phyloP scores from a whole-genome alignment of 2,329 filamentous ascomycete species.

The Geosmithia flava region DNA sequence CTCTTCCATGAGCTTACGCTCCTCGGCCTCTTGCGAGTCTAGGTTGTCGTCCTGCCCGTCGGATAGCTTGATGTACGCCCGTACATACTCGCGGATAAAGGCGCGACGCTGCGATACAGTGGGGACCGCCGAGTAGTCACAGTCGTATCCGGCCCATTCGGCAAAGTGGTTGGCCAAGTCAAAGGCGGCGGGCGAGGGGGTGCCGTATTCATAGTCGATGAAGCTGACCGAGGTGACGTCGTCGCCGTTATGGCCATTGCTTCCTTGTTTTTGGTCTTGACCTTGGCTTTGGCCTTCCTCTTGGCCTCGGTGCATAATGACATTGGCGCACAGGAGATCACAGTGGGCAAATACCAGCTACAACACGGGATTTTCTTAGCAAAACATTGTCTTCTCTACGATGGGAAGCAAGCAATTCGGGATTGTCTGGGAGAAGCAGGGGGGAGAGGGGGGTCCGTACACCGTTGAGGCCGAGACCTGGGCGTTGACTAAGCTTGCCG shows the following conservation, averaged over 20 bases:
- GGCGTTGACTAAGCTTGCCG: conserved; percentile 59
- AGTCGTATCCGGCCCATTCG: conserved; percentile 96
- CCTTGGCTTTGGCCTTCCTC: too few relatives aligned
- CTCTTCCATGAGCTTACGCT: conserved; percentile 59
- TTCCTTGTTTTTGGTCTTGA: too few relatives aligned
- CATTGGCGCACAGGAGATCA: conserved; percentile 91
- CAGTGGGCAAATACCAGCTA: conserved; percentile 89
- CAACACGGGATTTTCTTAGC: not conserved
- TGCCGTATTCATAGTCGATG: conserved; percentile 98
- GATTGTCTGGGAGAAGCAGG: not conserved
- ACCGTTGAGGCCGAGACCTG: conserved; percentile 63
- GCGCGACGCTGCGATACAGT: conserved; percentile 62
- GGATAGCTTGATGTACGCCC: conserved; percentile 51
- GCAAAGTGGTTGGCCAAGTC: conserved; percentile 97
- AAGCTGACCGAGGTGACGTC: conserved; percentile 44
- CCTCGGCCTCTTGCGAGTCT: conserved; percentile 55
- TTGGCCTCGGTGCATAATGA: conserved; percentile 56
- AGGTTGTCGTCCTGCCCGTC: conserved; percentile 30
- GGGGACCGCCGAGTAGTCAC: conserved; percentile 75
- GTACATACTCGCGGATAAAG: conserved; percentile 77
- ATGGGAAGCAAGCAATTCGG: too few relatives aligned
- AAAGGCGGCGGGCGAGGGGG: conserved; percentile 86
- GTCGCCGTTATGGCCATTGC: conserved; percentile 15
- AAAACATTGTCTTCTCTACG: not conserved
- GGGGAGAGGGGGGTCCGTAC: conserved; percentile 30